phyloP scores from a whole-genome alignment of 2,329 filamentous ascomycete genomes.

The Cadophora luteo-olivacea region DNA sequence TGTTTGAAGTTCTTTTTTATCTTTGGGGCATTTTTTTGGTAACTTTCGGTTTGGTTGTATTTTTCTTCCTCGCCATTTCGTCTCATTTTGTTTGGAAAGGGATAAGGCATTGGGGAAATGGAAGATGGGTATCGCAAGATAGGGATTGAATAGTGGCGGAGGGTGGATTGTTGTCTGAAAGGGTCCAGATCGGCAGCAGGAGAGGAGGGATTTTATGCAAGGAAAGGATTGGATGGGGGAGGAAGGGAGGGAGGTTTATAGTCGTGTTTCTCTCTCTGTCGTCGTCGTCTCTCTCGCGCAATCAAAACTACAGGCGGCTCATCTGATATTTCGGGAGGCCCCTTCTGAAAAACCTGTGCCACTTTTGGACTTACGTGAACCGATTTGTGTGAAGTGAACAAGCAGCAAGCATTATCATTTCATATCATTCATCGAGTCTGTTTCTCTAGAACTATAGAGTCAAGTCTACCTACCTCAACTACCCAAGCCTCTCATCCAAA shows the following conservation, averaged over 20 bases:
- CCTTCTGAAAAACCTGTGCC: conserved; percentile 33
- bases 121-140: conserved; percentile 24
- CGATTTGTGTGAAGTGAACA: neutral
- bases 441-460: neutral
- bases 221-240: neutral
- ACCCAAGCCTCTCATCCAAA: conserved; percentile 71
- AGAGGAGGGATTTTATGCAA: neutral
- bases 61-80: neutral
- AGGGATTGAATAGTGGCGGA: neutral
- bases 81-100: neutral
- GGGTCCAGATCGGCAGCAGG: too few species aligned
- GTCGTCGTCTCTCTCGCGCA: conserved; percentile 5
- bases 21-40: conserved; percentile 7
- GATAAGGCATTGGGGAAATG: conserved; percentile 9
- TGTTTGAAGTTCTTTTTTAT: conserved; percentile 3
- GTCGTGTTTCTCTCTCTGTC: conserved; percentile 21
- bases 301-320: conserved; percentile 39
- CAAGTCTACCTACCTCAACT: conserved; percentile 25
- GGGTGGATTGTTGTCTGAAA: neutral
- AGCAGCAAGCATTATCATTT: neutral
- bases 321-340: conserved; percentile 40
- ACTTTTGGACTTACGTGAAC: neutral
- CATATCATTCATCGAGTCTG: neutral
- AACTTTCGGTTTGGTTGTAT: conserved; percentile 14
- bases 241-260: conserved; percentile 25